phyloP scores from a whole-genome alignment of 2,329 filamentous ascomycete species.

The Colletotrichum chlorophyti region DNA sequence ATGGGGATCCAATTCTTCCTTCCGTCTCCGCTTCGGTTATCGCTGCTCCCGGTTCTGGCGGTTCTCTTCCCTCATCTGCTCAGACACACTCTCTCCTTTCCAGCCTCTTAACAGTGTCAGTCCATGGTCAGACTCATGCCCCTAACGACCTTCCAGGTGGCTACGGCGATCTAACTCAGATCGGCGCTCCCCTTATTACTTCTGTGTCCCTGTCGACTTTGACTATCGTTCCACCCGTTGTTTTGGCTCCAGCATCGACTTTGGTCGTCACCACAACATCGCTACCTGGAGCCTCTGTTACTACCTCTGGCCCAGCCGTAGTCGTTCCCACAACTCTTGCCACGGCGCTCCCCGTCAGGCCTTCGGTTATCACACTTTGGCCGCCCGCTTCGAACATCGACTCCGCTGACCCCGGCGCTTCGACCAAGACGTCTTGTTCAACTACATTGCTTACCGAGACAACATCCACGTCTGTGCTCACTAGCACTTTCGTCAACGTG shows the following conservation, averaged over 20 bases:
- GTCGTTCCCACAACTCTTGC: too few species aligned
- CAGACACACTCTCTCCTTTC: too few species aligned
- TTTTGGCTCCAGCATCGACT: too few species aligned
- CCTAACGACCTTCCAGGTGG: slow-evolving; percentile 2
- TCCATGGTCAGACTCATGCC: neutral
- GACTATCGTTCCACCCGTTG: neutral
- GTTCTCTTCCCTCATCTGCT: too few species aligned
- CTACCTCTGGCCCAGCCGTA: too few species aligned
- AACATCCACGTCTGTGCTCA: slow-evolving; percentile 34
- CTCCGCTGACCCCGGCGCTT: neutral
- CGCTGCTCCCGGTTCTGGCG: neutral
- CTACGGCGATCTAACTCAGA: slow-evolving; percentile 5
- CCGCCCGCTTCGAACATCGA: neutral
- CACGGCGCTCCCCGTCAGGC: neutral
- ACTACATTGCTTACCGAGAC: neutral
- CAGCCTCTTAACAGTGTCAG: too few species aligned
- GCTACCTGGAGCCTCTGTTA: too few species aligned
- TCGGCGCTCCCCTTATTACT: neutral
- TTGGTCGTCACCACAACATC: too few species aligned
- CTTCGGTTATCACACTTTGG: slow-evolving; percentile 18
- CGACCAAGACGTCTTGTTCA: slow-evolving; percentile 6
- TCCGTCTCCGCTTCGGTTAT: neutral
- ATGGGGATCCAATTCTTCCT: slow-evolving; percentile 6
- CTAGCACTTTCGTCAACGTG: slow-evolving; percentile 47
- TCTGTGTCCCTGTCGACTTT: neutral